A percentile compares a stretch with the other conserved stretches of the same genome.
Evolutionary conservation across 352 stramenopile species (phyloP).

Genomic region (Phytophthora pseudosyringae): DNA sequence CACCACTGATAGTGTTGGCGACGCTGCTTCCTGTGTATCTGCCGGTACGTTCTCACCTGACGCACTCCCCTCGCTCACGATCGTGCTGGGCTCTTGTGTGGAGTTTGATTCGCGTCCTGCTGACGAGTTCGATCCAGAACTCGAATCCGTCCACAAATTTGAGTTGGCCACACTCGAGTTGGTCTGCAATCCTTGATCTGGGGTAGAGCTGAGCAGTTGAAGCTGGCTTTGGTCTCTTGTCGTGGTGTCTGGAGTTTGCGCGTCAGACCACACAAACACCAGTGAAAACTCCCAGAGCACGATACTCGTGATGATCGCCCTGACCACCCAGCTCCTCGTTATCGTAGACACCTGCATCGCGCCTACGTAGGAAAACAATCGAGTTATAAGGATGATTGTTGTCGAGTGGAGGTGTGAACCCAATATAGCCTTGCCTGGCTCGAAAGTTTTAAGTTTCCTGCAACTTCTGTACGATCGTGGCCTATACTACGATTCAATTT

Average conservation of each 20-base stretch:
- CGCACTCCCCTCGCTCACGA: background rate
- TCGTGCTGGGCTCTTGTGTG: background rate
- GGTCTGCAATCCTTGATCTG: background rate
- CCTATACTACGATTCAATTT: conserved; percentile 5
- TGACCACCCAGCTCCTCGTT: background rate
- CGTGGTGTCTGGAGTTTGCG: background rate
- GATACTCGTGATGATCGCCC: background rate
- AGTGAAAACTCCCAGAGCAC: background rate
- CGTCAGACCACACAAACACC: background rate
- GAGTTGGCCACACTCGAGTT: background rate
- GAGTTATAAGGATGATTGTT: background rate
- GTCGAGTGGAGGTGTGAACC: too few relatives aligned
- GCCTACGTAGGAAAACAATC: background rate
- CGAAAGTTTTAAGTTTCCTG: too few relatives aligned
- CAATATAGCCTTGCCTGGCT: too few relatives aligned
- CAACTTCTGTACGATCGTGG: too few relatives aligned
- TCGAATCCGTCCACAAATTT: background rate
- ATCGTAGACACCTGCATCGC: background rate
- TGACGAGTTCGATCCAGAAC: background rate
- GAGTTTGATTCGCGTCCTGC: background rate
- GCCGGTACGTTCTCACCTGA: background rate
- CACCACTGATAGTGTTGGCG: too few relatives aligned
- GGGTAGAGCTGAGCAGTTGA: background rate
- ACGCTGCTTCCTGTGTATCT: background rate
- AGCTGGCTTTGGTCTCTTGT: background rate